Evolutionary conservation across 805 yeast species (phyloP), one percentile per base, ranked within the genome.

Genomic region (Candida silvicultrix): DNA sequence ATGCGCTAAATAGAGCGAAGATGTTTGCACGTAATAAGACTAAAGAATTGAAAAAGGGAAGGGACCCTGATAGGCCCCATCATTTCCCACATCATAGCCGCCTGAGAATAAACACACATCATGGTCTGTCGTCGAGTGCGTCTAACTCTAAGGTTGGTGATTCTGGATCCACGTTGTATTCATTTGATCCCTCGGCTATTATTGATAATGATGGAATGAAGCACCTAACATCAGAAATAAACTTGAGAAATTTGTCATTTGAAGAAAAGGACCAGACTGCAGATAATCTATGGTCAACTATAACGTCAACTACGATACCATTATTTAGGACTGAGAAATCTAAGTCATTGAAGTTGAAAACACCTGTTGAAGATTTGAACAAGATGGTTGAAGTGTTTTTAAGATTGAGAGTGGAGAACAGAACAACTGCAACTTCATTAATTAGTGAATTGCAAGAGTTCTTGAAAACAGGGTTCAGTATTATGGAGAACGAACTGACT

Each of bases 361-460:
- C 74, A 0, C 80, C 84, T 0, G 71, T 80, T 3, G 86, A 81
- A 50, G 83, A 80, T 54, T 61, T 76, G 20, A 80, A 78, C 53
- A 71, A 69, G 40, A 60, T 78, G 44, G 73, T 79, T 5, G 51
- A 62, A 20, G 58, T 67, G 48, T 74, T 67, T 52, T 47, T 74
- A 28, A 64, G 63, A 22, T 58, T 71, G 5, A 62, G 72, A 34
- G 53, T 69, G 2, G 65, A 66, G 25, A 65, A 65, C 21, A 66
- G 67, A 9, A 65, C 68, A 5, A 55, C 67, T 0, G 63, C 71
- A 0, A 50, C 60, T 4, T 64, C 68, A 4, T 54, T 78, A n/a
- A 43, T 71, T 15, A 66, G 65, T 22, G 80, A 77, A 40, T 54
- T 79, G 2, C 62, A 67, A 38, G 78, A 74, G 20, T 65, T 78